These are phyloP conservation scores for Macrocystidia cucumis DNA, from an alignment of 1,284 basidiomycete genomes.

Conservation along the genomic window DNA sequence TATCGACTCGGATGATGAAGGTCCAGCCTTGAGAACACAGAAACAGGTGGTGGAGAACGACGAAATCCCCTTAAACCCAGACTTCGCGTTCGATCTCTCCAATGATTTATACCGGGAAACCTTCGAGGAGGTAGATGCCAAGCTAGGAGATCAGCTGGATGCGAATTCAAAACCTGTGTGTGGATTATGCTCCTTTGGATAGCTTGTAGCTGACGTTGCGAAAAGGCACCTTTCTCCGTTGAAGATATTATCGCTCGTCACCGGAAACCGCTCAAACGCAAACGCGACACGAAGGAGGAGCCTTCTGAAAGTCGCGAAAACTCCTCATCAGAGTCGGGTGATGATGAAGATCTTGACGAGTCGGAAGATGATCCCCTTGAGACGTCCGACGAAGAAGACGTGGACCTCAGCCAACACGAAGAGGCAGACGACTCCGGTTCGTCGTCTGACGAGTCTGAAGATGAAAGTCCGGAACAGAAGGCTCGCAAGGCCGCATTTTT, in stretches of 20 bases:
- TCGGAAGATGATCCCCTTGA: constrained; percentile 21
- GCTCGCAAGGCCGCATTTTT: constrained; percentile 86
- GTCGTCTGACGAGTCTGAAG: constrained; percentile 46
- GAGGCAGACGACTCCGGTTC: constrained; percentile 23
- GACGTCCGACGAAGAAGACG: constrained; percentile 25
- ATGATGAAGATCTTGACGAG: constrained; percentile 28
- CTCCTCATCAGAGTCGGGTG: constrained; percentile 13
- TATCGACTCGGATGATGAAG: constrained; percentile 73
- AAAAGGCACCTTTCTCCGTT: constrained; percentile 75
- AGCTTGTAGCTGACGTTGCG: constrained; percentile 5
- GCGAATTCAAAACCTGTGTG: constrained; percentile 61
- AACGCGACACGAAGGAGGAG: constrained; percentile 35
- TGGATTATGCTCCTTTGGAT: constrained; percentile 7
- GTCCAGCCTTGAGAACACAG: constrained; percentile 14
- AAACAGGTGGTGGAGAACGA: constrained; percentile 34
- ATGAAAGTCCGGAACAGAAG: constrained; percentile 65
- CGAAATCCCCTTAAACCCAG: constrained; percentile 66
- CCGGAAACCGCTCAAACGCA: constrained; percentile 50
- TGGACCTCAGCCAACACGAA: constrained; percentile 20
- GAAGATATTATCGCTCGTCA: constrained; percentile 86
- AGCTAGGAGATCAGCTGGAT: constrained; percentile 47
- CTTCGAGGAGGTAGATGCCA: constrained; percentile 32
- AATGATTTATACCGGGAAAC: constrained; percentile 60
- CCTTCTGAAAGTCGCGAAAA: constrained; percentile 22
- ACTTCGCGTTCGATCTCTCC: constrained; percentile 77